Percentiles rank a stretch among this genome's conserved stretches.
Conservation (phyloP, 2,329 filamentous ascomycete genomes). For the Acephala macrosclerotiorum region DNA sequence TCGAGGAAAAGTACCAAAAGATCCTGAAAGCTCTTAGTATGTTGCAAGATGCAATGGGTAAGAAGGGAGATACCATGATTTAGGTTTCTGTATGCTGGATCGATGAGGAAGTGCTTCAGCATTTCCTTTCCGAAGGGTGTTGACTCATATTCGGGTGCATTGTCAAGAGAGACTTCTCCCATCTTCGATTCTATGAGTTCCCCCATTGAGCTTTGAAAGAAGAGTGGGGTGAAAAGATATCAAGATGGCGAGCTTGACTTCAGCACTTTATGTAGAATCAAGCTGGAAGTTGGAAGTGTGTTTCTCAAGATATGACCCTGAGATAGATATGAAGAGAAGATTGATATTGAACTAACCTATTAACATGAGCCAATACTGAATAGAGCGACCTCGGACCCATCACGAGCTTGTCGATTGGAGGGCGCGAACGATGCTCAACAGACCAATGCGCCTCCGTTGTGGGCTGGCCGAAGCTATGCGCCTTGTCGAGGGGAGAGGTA, state of each 20-base stretch:
- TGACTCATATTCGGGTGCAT: constrained; percentile 32
- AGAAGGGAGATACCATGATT: constrained; percentile 45
- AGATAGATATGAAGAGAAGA: constrained; percentile 1
- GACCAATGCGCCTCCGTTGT: background rate
- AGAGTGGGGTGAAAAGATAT: constrained; percentile 1
- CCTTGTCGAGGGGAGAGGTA: background rate
- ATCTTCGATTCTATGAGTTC: constrained; percentile 25
- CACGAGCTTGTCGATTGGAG: constrained; percentile 1
- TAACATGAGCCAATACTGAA: background rate
- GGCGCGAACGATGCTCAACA: constrained; percentile 1
- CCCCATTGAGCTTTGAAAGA: constrained; percentile 8
- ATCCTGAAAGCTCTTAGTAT: constrained; percentile 55
- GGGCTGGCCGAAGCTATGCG: constrained; percentile 6
- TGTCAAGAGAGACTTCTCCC: constrained; percentile 30
- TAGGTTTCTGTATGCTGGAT: constrained; percentile 43
- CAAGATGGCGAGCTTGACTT: background rate
- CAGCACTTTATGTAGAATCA: background rate
- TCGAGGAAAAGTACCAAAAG: constrained; percentile 79
- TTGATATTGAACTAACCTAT: background rate
- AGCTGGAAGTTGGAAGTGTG: background rate
- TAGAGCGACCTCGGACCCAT: background rate
- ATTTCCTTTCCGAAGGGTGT: constrained; percentile 45
- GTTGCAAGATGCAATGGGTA: background rate
- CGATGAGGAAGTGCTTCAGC: constrained; percentile 45
- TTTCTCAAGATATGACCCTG: background rate